Conservation (phyloP, 148 eudicot genomes). For the Rheum nobile region DNA sequence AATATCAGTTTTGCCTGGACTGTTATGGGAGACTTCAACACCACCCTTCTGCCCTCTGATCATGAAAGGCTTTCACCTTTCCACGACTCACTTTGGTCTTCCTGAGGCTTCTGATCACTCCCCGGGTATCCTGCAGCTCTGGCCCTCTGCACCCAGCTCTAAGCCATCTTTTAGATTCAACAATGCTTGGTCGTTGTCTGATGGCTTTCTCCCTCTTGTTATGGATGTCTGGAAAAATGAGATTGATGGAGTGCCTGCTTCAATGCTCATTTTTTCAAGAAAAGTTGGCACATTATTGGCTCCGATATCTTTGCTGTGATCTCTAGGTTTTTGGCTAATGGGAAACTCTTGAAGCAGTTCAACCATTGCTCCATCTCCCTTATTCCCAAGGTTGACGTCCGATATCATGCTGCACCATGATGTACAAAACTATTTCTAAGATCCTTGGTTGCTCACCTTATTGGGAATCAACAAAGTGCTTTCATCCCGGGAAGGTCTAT, state of each 20-base stretch:
- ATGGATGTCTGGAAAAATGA: background rate
- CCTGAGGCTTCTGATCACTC: background rate
- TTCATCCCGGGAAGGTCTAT: background rate
- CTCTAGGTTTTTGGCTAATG: background rate
- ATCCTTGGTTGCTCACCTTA: background rate
- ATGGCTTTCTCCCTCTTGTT: background rate
- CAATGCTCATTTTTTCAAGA: background rate
- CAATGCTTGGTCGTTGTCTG: background rate
- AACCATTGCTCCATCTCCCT: background rate
- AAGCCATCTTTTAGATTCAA: background rate
- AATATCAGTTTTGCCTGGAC: too few species aligned
- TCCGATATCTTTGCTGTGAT: background rate
- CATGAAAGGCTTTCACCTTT: background rate
- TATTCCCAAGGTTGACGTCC: background rate
- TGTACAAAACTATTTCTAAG: background rate
- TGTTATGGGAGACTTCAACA: too few species aligned
- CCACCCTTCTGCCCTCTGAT: too few species aligned
- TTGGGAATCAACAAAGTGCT: background rate
- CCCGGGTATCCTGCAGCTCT: background rate
- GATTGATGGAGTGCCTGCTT: background rate
- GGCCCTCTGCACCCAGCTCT: background rate
- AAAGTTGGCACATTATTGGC: background rate
- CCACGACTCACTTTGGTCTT: background rate
- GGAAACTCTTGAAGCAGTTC: background rate
- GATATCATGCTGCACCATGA: background rate